Conservation (phyloP, 129 eudicot species). For the Tanacetum coccineum region DNA sequence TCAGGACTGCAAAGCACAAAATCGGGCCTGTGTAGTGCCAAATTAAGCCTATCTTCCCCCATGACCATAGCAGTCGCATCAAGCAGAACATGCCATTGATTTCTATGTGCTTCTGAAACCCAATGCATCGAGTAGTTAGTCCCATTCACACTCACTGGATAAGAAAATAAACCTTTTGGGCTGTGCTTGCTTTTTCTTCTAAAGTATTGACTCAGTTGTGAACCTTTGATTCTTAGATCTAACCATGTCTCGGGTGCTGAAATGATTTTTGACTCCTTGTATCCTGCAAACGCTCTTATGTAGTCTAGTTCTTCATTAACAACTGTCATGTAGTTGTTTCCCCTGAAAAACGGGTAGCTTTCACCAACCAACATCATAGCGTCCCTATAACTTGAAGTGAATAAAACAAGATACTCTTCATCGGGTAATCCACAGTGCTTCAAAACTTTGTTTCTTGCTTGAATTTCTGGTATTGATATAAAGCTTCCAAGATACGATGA, state of each 20-base stretch:
- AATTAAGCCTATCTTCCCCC: constrained; percentile 57
- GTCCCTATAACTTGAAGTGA: constrained; percentile 48
- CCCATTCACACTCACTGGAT: constrained; percentile 56
- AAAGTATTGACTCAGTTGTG: constrained; percentile 72
- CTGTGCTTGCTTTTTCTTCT: constrained; percentile 58
- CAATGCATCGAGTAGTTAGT: constrained; percentile 76
- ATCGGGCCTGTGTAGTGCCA: constrained; percentile 70
- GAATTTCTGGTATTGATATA: constrained; percentile 66
- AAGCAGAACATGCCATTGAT: constrained; percentile 72
- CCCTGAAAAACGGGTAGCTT: constrained; percentile 67
- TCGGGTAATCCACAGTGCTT: constrained; percentile 70
- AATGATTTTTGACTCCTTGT: constrained; percentile 51
- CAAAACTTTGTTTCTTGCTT: constrained; percentile 59
- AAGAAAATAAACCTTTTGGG: constrained; percentile 65
- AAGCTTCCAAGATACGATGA: constrained; percentile 56
- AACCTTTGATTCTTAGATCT: constrained; percentile 71
- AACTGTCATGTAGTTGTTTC: constrained; percentile 54
- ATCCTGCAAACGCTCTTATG: constrained; percentile 50
- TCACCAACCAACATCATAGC: constrained; percentile 84
- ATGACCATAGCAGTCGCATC: constrained; percentile 54
- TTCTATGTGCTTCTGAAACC: constrained; percentile 76
- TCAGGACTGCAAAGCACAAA: constrained; percentile 65
- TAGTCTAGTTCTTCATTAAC: constrained; percentile 47
- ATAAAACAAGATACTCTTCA: constrained; percentile 61
- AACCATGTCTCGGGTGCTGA: constrained; percentile 59